Evolutionary conservation across 148 eudicot species (phyloP), one percentile per base, ranked within the genome.

Genomic region (Dysphania ambrosioides): DNA sequence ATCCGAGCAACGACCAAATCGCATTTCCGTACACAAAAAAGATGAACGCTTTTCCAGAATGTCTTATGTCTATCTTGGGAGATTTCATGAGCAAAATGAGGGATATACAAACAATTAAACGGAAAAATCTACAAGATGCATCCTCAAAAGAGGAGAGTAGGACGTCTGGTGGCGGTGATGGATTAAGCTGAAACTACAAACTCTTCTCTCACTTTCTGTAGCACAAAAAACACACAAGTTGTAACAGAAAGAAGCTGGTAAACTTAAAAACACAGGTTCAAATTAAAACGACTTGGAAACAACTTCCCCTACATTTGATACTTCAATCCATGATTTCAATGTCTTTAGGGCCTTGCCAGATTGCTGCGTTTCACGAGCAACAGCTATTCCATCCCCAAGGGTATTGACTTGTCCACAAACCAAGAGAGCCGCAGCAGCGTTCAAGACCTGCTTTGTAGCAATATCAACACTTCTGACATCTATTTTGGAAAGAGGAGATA

Each of bases 361-460:
- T 70, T 74, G 66, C 30, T 83, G 93, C 8, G 89, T 88, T 76
- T 90, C 86, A 63, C 95, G 97, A 79, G 99, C 97, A 59, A 90
- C 73, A 71, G 82, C 78, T 34, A 96, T 95, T 71, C 99, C 99
- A 38, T 89, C 97, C 29, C 83, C 88, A 0, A 96, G 88, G 75
- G 59, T 84, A 30, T 75, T 78, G 31, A 87, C 97, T 55, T 47
- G 81, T 29, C 97, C 97, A 70, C 87, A 78, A 2, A 89, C 99
- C 84, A 91, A 82, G 31, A 96, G 91, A 8, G 99, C 92, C 35
- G 97, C 97, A 21, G 97, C 93, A 35, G 99, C 97, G 77, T 96
- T 96, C 68, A 96, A 82, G 40, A 88, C 84, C 99, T 96, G 83
- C 60, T 56, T 60, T 61, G 58, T 23, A 71, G 19, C 41, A 32